Evolutionary conservation across 1,139 yeast species (phyloP).

Genomic region (Candida anutae): DNA sequence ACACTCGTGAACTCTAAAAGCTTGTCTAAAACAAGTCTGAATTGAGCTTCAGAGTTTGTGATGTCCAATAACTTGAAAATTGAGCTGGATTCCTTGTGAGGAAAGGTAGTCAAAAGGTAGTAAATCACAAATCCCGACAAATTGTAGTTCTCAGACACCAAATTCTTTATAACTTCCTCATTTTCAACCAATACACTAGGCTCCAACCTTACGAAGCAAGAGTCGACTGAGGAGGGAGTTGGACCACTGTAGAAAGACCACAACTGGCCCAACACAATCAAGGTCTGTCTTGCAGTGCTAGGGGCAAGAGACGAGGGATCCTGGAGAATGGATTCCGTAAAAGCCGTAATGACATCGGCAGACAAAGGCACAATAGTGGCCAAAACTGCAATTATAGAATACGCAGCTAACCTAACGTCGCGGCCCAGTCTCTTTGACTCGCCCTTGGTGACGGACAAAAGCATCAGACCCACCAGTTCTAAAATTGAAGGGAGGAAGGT

Average conservation of each 20-base stretch:
- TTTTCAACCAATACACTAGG: constrained; percentile 9
- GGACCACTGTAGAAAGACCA: constrained; percentile 27
- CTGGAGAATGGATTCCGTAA: constrained; percentile 58
- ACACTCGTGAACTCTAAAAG: constrained; percentile 2
- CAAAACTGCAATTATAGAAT: constrained; percentile 71
- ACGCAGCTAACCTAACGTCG: constrained; percentile 77
- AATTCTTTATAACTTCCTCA: constrained; percentile 10
- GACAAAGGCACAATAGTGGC: constrained; percentile 66
- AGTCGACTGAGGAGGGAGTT: constrained; percentile 7
- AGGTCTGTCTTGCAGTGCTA: constrained; percentile 21
- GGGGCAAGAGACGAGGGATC: constrained; percentile 15
- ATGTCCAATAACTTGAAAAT: constrained; percentile 20
- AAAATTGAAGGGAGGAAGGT: constrained; percentile 45
- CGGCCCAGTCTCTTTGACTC: constrained; percentile 20
- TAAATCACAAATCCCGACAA: constrained; percentile 23
- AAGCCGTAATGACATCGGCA: constrained; percentile 54
- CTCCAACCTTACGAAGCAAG: constrained; percentile 13
- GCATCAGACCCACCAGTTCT: constrained; percentile 47
- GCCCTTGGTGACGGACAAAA: constrained; percentile 21
- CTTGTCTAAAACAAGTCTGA: neutral
- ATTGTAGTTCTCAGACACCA: constrained; percentile 21
- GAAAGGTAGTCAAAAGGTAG: constrained; percentile 18
- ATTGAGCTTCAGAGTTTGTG: constrained; percentile 10
- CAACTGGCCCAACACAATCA: constrained; percentile 35
- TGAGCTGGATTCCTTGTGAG: constrained; percentile 11